Evolutionary conservation across 495 filamentous ascomycete genomes (phyloP), one percentile per base, ranked within the genome.

Genomic region (Trichocladium antarcticum): DNA sequence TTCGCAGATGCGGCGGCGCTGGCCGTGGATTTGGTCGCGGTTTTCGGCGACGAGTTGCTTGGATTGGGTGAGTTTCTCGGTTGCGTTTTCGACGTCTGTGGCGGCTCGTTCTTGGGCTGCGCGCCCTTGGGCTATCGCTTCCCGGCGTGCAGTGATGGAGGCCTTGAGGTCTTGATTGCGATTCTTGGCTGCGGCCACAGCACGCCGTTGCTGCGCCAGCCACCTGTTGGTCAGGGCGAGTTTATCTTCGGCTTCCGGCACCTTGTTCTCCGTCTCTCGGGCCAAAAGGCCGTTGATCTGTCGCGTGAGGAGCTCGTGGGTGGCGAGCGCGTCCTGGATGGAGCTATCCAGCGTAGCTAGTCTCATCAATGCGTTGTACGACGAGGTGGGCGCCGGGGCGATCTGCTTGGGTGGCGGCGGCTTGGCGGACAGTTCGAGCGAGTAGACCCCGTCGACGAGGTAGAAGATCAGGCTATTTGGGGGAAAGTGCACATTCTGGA

Each of bases 291-390:
- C 65, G 57, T 80, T 85, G 51, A 97, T 95, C 51, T 95, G 87
- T 8, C 74, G 62, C 9, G 86, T 77, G 8, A 98, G 66, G 42
- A 74, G 75, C 49, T 85, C 81, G 5, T 85, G 76, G 0, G 87
- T 96, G 1, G 77, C 74, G 0, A 95, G 63, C 5, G 89, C 89
- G 58, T 98, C 92, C 64, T 95, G 85, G 29, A 97, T 84, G 50
- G 89, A 95, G 57, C 88, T 84, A 50, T 95, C 89, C 32, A 98
- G 70, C 45, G 87, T 96, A 12, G 85, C 82, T 24, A 98, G 72
- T 27, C 82, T 79, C 84, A 95, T 93, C 37, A 98, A 68, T 1
- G 85, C 80, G 58, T 93, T 92, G 66, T 95, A 98, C 1, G 88
- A 89, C 5, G 88, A 87, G 1, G 86, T 92, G 0, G 67, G 52